Evolutionary conservation across 225 moss, liverwort and hornwort species (phyloP), one percentile per base, ranked within the genome.

Genomic region (Anthoceros angustus): DNA sequence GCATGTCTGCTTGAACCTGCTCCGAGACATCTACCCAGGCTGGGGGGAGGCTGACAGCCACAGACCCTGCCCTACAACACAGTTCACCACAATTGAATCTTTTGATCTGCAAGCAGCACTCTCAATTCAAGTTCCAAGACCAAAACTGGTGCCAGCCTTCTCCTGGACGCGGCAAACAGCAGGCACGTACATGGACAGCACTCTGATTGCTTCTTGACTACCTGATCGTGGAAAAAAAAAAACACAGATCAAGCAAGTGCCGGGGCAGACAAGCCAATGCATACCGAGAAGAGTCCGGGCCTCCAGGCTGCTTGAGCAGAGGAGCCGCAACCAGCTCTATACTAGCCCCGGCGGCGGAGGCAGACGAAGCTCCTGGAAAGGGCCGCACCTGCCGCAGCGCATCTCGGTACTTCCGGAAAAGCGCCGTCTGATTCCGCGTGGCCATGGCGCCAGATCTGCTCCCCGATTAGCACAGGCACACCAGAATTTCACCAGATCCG

Each of bases 1-100:
- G 85, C 88, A 95, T 95, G 65, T 95, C 95, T 68, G 88, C 80
- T 14, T 91, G 80, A 68, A 95, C 86, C 74, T 95, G 86, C 68
- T 95, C 91, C 68, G 95, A 95, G 71, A 95, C 86, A 76, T 95
- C 95, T 70, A 95, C 95, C 95, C 95, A 95, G 73, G 84, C 88
- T 63, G 95, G 95, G 71, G 95, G 95, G 61, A 95, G 74, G 82
- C 86, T 88, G 77, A 95, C 82, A 75, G 87, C 63, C 67, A 91
- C 80, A 63, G 86, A 82, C 79, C 84, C 91, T 85, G 84, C 85
- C 81, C 94, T 95, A 80, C 88, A 88, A 70, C 80, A 71, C 63
- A 75, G 70, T 73, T 67, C 69, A 75, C 70, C 64, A 26, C 24
- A 15, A 55, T 55, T 18, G 55, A 55, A 20, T 55, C 32, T 32